Percentiles rank a stretch among this genome's conserved stretches.
phyloP scores from a whole-genome alignment of 805 yeast genomes.

The Wickerhamomyces subpelliculosus region DNA sequence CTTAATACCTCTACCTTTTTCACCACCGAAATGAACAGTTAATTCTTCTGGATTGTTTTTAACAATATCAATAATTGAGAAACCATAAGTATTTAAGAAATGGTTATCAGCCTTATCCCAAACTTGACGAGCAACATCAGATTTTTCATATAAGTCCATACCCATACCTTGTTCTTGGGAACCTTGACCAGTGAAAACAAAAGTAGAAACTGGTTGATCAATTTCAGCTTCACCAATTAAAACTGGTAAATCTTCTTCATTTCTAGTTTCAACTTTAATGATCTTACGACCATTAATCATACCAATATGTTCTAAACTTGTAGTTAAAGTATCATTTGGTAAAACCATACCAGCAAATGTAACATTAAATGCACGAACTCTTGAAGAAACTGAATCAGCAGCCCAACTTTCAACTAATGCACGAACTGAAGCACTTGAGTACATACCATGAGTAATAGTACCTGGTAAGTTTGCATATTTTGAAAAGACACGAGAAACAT shows the following conservation, averaged over 20 bases:
- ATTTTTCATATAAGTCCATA: constrained; percentile 91
- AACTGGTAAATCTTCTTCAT: constrained; percentile 76
- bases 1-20: constrained; percentile 90
- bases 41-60: constrained; percentile 92
- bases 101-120: constrained; percentile 98
- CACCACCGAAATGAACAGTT: constrained; percentile 97
- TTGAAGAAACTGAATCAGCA: constrained; percentile 91
- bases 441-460: constrained; percentile 99
- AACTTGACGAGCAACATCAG: constrained; percentile 87
- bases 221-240: constrained; percentile 96
- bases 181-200: constrained; percentile 99
- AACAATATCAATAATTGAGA: constrained; percentile 93
- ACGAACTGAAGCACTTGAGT: constrained; percentile 92
- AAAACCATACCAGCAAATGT: constrained; percentile 94
- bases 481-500: constrained; percentile 92
- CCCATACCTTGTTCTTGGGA: constrained; percentile 99
- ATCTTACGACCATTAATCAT: constrained; percentile 99
- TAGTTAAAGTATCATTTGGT: constrained; percentile 86
- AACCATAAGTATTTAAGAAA: constrained; percentile 90
- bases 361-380: constrained; percentile 92
- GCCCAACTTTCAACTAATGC: constrained; percentile 97
- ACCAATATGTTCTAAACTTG: constrained; percentile 90
- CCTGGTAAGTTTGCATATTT: constrained; percentile 92
- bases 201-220: constrained; percentile 95
- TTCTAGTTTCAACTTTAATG: constrained; percentile 83